Evolutionary conservation across 257 asterid species (phyloP), one percentile per base, ranked within the genome.

Genomic region (Gentiana macrophylla): DNA sequence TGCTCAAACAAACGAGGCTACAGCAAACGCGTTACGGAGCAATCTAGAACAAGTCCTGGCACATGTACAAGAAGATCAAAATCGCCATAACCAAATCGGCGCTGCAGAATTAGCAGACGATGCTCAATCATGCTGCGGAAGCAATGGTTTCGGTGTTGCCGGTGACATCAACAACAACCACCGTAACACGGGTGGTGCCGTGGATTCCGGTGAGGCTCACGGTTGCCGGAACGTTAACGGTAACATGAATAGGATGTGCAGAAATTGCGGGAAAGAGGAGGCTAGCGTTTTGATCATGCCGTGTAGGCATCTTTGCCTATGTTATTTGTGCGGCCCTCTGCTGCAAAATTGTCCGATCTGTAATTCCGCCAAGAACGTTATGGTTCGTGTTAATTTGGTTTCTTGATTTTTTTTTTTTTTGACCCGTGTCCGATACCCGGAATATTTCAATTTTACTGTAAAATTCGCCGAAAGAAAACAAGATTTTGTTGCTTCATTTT

Each of bases 231-330:
- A 8, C 8, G 11, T 12, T 5, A n/a, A 8, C 1, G 48, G 44
- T 8, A 48, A 38, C 34, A 46, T 63, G 0, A 61, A 60, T 56
- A 72, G 79, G 67, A 32, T 62, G 68, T 89, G 97, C 80, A 73
- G 85, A 45, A 80, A 69, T 69, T 89, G 97, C 38, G 86, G 94
- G 51, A 73, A 70, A 51, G 84, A 65, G 60, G 97, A 89, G 61
- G 74, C 95, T 5, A 64, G 83, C 47, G 95, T 89, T 62, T 41
- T 89, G 75, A 75, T 89, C 4, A 60, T 89, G 65, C 97, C 97
- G 36, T 89, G 97, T 69, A 73, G 97, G 72, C 97, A 89, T 64
- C 85, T 89, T 47, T 79, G 97, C 62, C 75, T 86, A 12, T 89
- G 97, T 56, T 61, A 72, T 3, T 58, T 60, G 12, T 89, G 97